These are phyloP conservation scores for Hydnum rufescens DNA, from an alignment of 768 basidiomycete genomes.

Conservation along the genomic window DNA sequence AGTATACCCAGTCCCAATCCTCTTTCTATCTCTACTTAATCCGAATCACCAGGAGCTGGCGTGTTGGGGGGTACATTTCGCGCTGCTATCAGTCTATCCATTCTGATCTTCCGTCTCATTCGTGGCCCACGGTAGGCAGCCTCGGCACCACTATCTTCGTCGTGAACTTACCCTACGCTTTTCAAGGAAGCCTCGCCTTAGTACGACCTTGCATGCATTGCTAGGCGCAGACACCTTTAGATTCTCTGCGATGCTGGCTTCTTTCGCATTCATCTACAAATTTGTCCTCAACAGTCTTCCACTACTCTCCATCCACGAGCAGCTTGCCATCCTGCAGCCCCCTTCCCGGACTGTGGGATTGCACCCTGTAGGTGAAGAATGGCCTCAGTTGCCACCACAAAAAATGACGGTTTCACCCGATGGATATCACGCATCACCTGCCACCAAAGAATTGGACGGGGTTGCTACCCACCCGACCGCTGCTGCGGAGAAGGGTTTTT, in stretches of 20 bases:
- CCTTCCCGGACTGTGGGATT: too few species aligned
- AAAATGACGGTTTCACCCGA: too few species aligned
- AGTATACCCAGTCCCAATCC: constrained; percentile 15
- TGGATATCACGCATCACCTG: too few species aligned
- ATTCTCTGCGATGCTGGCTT: constrained; percentile 78
- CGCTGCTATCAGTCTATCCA: constrained; percentile 61
- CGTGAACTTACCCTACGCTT: background rate
- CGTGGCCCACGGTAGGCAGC: constrained; percentile 23
- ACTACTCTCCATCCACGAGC: constrained; percentile 33
- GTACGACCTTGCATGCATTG: constrained; percentile 57
- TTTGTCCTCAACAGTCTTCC: constrained; percentile 60
- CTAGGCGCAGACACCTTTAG: constrained; percentile 68
- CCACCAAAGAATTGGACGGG: background rate
- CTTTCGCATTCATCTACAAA: constrained; percentile 54
- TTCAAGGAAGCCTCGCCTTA: constrained; percentile 36
- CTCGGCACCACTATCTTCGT: background rate
- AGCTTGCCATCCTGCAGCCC: background rate
- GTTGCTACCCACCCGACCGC: background rate
- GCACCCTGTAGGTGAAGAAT: too few species aligned
- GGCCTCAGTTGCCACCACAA: too few species aligned
- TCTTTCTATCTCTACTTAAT: constrained; percentile 1
- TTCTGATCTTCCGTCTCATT: constrained; percentile 56
- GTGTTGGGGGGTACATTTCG: constrained; percentile 63
- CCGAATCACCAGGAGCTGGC: constrained; percentile 45
- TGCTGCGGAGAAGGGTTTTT: background rate